Conservation (phyloP, 2,329 filamentous ascomycete species). For the Aspergillus quadrilineatus region DNA sequence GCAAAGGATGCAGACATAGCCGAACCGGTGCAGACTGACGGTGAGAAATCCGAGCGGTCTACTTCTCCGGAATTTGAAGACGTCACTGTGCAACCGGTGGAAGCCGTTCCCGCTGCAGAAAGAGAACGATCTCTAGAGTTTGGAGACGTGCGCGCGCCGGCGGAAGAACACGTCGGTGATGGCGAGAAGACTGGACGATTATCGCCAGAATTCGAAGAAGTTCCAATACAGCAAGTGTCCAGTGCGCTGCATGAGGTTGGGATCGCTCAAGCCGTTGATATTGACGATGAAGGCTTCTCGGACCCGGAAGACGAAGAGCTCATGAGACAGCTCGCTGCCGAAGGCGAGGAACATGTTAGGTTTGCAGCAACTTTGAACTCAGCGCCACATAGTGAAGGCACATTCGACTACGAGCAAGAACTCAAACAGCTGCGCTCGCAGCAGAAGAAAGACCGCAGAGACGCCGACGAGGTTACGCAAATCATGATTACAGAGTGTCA, state of each 20-base stretch:
- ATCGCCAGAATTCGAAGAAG: slow-evolving; percentile 26
- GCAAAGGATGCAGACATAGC: slow-evolving; percentile 4
- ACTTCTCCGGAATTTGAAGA: neutral
- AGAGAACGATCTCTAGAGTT: neutral
- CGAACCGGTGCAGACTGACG: slow-evolving; percentile 16
- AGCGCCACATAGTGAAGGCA: slow-evolving; percentile 67
- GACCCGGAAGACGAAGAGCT: slow-evolving; percentile 93
- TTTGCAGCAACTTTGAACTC: slow-evolving; percentile 87
- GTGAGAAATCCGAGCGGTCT: neutral
- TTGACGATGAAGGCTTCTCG: slow-evolving; percentile 64
- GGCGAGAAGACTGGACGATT: slow-evolving; percentile 33
- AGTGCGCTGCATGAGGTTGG: slow-evolving; percentile 8
- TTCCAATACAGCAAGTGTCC: neutral
- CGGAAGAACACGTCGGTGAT: neutral
- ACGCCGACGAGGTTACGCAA: slow-evolving; percentile 94
- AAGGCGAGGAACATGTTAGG: slow-evolving; percentile 89
- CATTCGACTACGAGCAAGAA: slow-evolving; percentile 80
- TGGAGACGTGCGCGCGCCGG: neutral
- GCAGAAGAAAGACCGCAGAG: slow-evolving; percentile 92
- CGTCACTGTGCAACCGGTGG: neutral
- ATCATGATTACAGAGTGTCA: slow-evolving; percentile 97
- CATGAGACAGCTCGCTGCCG: slow-evolving; percentile 77
- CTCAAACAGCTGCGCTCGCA: slow-evolving; percentile 84
- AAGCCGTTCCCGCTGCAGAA: neutral
- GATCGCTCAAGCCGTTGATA: slow-evolving; percentile 9